Percentiles rank a stretch among this genome's conserved stretches.
Conservation (phyloP, 2,329 filamentous ascomycete genomes). For the Colletotrichum caudatum region DNA sequence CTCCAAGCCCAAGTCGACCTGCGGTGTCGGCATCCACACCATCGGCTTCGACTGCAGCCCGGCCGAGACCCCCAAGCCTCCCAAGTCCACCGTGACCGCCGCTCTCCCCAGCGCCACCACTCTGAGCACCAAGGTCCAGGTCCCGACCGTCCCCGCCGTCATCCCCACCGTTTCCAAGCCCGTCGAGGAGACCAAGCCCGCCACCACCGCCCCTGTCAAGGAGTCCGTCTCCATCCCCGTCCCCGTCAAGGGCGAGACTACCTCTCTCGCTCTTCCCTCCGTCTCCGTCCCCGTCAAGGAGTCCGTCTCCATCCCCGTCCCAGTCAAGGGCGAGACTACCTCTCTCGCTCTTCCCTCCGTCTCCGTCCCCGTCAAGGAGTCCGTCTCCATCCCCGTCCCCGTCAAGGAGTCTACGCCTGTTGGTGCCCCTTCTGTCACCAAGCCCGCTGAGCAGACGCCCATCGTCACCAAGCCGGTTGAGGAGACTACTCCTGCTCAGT, state of each 20-base stretch:
- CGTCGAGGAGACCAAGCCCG: conserved; percentile 40
- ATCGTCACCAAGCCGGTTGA: conserved; percentile 33
- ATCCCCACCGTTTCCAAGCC: conserved; percentile 38
- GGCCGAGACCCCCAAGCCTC: conserved; percentile 37
- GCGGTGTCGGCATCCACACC: conserved; percentile 79
- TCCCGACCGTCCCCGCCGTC: conserved; percentile 43
- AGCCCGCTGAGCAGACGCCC: conserved; percentile 28
- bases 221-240: conserved; percentile 23
- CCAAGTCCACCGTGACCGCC: conserved; percentile 37
- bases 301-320: conserved; percentile 22
- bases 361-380: conserved; percentile 33
- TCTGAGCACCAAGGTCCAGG: conserved; percentile 37
- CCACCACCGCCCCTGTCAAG: conserved; percentile 29
- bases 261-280: conserved; percentile 26
- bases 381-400: conserved; percentile 25
- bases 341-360: conserved; percentile 25
- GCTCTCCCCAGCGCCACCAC: conserved; percentile 38
- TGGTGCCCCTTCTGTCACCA: conserved; percentile 30
- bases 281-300: conserved; percentile 31
- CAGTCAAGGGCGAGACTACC: conserved; percentile 37
- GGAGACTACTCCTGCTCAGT: conserved; percentile 35
- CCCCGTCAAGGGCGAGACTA: conserved; percentile 38
- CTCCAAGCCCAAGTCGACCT: conserved; percentile 67
- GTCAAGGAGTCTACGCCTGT: conserved; percentile 39
- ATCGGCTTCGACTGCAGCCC: conserved; percentile 78